Conservation (phyloP, 805 yeast genomes). For the Candida awuae region DNA sequence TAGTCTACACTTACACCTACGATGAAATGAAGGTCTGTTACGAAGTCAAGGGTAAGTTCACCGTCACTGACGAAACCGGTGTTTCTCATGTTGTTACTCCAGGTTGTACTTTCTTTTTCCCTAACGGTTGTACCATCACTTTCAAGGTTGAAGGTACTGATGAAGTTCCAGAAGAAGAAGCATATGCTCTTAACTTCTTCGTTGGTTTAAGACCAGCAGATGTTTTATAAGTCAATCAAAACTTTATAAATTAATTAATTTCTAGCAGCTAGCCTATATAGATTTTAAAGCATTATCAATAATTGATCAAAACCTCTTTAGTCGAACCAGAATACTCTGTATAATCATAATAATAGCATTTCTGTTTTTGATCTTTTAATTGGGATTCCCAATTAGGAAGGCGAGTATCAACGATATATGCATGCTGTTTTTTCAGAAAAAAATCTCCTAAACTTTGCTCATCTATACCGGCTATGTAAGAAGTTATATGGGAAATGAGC, state of each 20-base stretch:
- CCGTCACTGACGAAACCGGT: slow-evolving; percentile 57
- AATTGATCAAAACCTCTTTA: too few relatives aligned
- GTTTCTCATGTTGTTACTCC: slow-evolving; percentile 46
- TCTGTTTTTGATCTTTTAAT: too few relatives aligned
- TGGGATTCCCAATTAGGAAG: too few relatives aligned
- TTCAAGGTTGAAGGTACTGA: slow-evolving; percentile 40
- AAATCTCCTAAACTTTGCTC: too few relatives aligned
- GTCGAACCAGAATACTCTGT: too few relatives aligned
- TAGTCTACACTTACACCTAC: slow-evolving; percentile 57
- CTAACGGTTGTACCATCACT: slow-evolving; percentile 60
- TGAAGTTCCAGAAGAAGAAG: slow-evolving; percentile 30
- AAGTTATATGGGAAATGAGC: too few relatives aligned
- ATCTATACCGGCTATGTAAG: too few relatives aligned
- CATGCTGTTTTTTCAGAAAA: too few relatives aligned
- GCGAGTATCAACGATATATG: too few relatives aligned
- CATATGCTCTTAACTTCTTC: slow-evolving; percentile 58
- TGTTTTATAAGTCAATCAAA: not conserved
- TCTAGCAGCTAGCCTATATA: not conserved
- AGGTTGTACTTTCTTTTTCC: slow-evolving; percentile 63
- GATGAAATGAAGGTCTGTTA: slow-evolving; percentile 66
- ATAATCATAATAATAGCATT: too few relatives aligned
- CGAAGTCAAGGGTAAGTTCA: slow-evolving; percentile 60
- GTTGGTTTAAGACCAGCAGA: slow-evolving; percentile 46
- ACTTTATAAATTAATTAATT: not conserved
- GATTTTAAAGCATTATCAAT: not conserved